Evolutionary conservation across 2,329 filamentous ascomycete species (phyloP).

Genomic region (Macrophomina tecta): DNA sequence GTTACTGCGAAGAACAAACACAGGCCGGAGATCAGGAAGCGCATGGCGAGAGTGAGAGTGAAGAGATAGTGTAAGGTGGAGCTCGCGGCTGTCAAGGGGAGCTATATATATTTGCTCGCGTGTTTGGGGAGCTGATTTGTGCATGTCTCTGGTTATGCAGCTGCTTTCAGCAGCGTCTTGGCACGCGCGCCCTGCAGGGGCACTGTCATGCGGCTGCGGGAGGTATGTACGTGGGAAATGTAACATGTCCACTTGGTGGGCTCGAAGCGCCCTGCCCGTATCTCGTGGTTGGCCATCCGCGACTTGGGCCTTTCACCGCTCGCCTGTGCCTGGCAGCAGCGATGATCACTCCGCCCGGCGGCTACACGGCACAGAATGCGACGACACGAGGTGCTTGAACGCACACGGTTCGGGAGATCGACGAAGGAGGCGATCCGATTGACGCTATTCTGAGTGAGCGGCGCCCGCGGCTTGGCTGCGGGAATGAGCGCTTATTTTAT

Average conservation of each 20-base stretch:
- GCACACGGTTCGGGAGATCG: neutral
- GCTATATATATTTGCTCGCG: neutral
- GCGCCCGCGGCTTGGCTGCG: neutral
- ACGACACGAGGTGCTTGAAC: neutral
- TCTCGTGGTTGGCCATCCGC: neutral
- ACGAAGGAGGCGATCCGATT: neutral
- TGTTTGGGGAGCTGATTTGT: neutral
- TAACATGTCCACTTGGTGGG: neutral
- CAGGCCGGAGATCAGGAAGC: constrained; percentile 24
- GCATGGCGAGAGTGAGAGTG: neutral
- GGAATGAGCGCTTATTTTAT: neutral
- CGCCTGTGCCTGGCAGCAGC: constrained; percentile 9
- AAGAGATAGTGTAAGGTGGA: neutral
- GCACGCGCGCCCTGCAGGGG: constrained; percentile 4
- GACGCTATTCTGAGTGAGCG: neutral
- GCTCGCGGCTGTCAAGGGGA: neutral
- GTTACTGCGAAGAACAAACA: constrained; percentile 38
- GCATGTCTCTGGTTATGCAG: neutral
- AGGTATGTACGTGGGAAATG: too few relatives aligned
- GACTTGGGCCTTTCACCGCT: neutral
- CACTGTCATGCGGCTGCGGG: neutral
- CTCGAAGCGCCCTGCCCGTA: constrained; percentile 23
- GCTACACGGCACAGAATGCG: neutral
- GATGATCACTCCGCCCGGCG: neutral
- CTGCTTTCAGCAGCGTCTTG: neutral